These are phyloP conservation scores for Arxiozyma telluris DNA, from an alignment of 1,139 yeast genomes.

Conservation along the genomic window DNA sequence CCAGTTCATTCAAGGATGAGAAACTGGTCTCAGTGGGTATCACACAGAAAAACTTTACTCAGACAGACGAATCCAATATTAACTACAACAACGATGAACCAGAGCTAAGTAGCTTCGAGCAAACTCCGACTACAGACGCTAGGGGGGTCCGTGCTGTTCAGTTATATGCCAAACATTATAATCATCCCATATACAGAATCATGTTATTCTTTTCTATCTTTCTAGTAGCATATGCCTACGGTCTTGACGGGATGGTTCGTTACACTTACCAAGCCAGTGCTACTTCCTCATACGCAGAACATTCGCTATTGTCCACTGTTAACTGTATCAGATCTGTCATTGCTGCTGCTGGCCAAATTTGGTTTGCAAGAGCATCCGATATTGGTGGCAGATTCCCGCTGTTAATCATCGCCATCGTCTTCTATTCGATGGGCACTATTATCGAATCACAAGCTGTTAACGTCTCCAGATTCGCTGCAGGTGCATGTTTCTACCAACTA, in stretches of 20 bases:
- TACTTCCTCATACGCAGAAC: conserved; percentile 44
- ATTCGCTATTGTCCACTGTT: conserved; percentile 54
- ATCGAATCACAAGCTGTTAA: conserved; percentile 54
- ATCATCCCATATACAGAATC: conserved; percentile 10
- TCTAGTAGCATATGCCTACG: conserved; percentile 53
- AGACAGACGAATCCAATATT: neutral
- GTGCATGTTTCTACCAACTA: conserved; percentile 55
- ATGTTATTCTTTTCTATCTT: conserved; percentile 39
- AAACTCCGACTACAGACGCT: neutral
- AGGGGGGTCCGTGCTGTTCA: conserved; percentile 2
- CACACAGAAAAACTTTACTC: neutral
- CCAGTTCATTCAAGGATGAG: neutral
- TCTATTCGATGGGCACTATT: conserved; percentile 59
- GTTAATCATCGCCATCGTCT: conserved; percentile 42
- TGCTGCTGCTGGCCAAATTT: conserved; percentile 65
- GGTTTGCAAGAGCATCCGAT: conserved; percentile 58
- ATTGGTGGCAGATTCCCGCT: conserved; percentile 57
- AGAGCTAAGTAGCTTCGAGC: too few relatives aligned
- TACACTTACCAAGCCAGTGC: conserved; percentile 43
- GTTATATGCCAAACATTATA: conserved; percentile 18
- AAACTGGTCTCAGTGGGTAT: neutral
- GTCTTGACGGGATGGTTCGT: conserved; percentile 49
- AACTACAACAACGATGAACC: neutral
- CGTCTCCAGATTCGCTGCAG: conserved; percentile 57
- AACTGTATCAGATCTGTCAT: conserved; percentile 52